Evolutionary conservation across 768 basidiomycete species (phyloP).

Genomic region (Exsudoporus frostii): DNA sequence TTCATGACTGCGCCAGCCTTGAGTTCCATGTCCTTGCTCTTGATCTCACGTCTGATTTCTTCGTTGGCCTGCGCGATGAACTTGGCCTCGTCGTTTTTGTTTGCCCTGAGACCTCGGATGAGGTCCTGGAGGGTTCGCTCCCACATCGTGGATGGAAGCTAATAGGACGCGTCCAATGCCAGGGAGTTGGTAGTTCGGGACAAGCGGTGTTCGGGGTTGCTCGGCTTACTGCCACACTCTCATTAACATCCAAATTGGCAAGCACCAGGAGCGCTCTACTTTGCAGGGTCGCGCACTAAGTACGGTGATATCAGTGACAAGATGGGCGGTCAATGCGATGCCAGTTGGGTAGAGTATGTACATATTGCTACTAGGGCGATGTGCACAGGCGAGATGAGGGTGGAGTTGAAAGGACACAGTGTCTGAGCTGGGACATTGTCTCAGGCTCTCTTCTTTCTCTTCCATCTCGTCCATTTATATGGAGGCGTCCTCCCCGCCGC

Average conservation of each 20-base stretch:
- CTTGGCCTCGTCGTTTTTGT: constrained; percentile 89
- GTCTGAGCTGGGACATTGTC: too few relatives aligned
- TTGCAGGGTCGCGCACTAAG: not conserved
- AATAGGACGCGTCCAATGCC: not conserved
- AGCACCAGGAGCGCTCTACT: not conserved
- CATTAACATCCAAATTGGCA: too few relatives aligned
- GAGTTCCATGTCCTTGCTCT: constrained; percentile 92
- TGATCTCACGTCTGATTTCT: constrained; percentile 90
- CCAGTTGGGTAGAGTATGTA: not conserved
- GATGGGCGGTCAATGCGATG: not conserved
- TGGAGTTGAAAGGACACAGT: not conserved
- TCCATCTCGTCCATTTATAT: constrained; percentile 27
- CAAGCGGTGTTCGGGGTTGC: not conserved
- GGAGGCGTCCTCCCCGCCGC: constrained; percentile 37
- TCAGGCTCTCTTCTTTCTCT: not conserved
- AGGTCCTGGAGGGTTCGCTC: constrained; percentile 95
- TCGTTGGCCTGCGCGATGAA: constrained; percentile 93
- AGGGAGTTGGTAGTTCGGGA: not conserved
- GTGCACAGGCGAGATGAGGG: not conserved
- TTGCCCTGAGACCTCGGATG: constrained; percentile 91
- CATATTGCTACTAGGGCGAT: not conserved
- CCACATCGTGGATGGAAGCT: constrained; percentile 60
- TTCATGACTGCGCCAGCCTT: constrained; percentile 95
- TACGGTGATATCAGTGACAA: too few relatives aligned
- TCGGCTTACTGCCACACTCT: too few relatives aligned